phyloP scores from a whole-genome alignment of 495 filamentous ascomycete species.

The Amorphotheca resinae region DNA sequence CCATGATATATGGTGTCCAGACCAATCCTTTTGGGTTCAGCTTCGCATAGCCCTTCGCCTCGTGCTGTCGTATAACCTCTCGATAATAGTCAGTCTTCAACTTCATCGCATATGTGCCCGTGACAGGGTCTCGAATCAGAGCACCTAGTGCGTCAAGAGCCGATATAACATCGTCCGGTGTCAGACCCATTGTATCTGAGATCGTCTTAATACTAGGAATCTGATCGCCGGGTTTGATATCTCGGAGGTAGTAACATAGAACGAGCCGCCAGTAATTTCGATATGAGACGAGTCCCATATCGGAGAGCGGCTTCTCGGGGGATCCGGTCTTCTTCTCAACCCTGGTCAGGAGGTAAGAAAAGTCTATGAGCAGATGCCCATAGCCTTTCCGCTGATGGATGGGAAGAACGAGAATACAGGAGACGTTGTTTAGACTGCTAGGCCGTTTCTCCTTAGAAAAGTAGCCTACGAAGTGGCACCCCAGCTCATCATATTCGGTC shows the following conservation, averaged over 20 bases:
- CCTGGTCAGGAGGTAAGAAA: slow-evolving; percentile 89
- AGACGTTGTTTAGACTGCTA: slow-evolving; percentile 90
- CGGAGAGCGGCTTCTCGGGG: slow-evolving; percentile 92
- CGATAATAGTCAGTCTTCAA: slow-evolving; percentile 71
- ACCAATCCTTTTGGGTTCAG: slow-evolving; percentile 71
- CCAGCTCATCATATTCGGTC: slow-evolving; percentile 85
- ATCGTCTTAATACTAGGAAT: slow-evolving; percentile 59
- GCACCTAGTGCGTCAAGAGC: slow-evolving; percentile 81
- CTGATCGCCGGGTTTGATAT: slow-evolving; percentile 14
- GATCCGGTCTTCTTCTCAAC: slow-evolving; percentile 92
- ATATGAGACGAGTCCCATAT: slow-evolving; percentile 95
- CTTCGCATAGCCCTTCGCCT: slow-evolving; percentile 72
- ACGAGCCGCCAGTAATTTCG: slow-evolving; percentile 91
- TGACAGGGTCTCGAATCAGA: slow-evolving; percentile 79
- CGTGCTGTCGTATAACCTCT: slow-evolving; percentile 76
- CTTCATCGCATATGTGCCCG: slow-evolving; percentile 75
- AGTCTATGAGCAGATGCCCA: slow-evolving; percentile 91
- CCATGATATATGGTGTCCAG: slow-evolving; percentile 98
- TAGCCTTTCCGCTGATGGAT: slow-evolving; percentile 97
- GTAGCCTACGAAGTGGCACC: slow-evolving; percentile 96
- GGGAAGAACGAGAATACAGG: slow-evolving; percentile 88
- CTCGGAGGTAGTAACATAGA: slow-evolving; percentile 61
- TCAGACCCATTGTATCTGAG: slow-evolving; percentile 87
- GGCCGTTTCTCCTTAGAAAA: slow-evolving; percentile 99
- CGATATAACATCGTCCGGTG: slow-evolving; percentile 88